Base-by-base conservation (phyloP, 116 monocot species). In the Trichopus zeylanicus region DNA sequence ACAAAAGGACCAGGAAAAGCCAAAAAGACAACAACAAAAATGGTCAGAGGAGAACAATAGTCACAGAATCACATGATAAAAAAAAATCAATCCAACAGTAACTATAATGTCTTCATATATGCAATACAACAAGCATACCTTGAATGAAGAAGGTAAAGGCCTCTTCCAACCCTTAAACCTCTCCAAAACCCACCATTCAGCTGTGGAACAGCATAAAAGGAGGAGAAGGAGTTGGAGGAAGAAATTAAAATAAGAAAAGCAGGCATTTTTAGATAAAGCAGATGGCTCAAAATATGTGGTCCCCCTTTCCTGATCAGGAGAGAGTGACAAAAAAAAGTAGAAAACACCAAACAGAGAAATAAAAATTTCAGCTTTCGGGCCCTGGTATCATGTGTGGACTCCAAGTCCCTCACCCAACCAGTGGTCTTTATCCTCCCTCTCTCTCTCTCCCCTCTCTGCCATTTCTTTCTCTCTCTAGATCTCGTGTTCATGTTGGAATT, bases 371-470 rank as follows among this genome's bases (percentile, higher is more conserved):
- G 60, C 61, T 69, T 69, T 61, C 31, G 5, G 33, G 23, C n/a
- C 26, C 57, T 67, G 32, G 15, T 49, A 10, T 67, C 67, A 58
- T 67, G 51, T 67, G 58, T 31, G 2, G 32, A 74, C 67, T 57
- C 37, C 22, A 8, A 67, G 29, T 58, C 42, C 29, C 59, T 46
- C 47, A 31, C 46, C 57, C 55, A 19, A 33, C 31, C 24, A 13
- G 62, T 31, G 29, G 26, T 51, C 28, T 24, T 16, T 7, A 10
- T 29, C 23, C 48, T 32, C 31, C 8, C 22, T 46, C 60, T 60
- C 38, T 55, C 55, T 70, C 33, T 39, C 38, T 53, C 39, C 66
- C 54, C n/a, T 61, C 58, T 65, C 73, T n/a, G n/a, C n/a, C n/a
- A n/a, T 73, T 55, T 39, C 20, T 48, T 47, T 46, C 35, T 37